Percentiles rank a stretch among this genome's conserved stretches.
phyloP scores from a whole-genome alignment of 139 green algal species.

The Chlorella sp. region DNA sequence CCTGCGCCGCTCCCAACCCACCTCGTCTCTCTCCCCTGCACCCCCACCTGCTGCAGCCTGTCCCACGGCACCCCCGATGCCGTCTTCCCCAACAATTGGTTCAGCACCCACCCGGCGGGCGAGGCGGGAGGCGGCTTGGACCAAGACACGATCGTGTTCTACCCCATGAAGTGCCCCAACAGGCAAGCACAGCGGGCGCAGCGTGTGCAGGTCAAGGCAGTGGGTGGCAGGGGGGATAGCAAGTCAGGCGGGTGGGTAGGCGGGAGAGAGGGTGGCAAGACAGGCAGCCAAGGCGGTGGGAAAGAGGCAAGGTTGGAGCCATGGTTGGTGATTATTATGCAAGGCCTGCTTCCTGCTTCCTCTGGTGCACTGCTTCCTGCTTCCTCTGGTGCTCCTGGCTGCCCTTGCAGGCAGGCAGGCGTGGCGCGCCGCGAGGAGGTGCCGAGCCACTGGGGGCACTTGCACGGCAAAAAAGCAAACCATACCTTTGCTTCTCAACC shows the following conservation, averaged over 20 bases:
- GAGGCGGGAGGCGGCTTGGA: conserved; percentile 60
- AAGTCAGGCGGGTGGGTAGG: too few relatives aligned
- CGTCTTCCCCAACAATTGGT: conserved; percentile 98
- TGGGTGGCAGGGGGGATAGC: too few relatives aligned
- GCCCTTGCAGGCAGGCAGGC: not conserved
- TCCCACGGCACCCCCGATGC: conserved; percentile 92
- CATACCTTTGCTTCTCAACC: too few relatives aligned
- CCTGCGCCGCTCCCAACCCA: not conserved
- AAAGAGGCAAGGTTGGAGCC: too few relatives aligned
- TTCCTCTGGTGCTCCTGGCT: not conserved
- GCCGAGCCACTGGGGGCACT: too few relatives aligned
- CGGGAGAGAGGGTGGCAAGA: too few relatives aligned
- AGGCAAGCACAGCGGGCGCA: conserved; percentile 35
- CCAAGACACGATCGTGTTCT: conserved; percentile 83
- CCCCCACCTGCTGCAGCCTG: conserved; percentile 59
- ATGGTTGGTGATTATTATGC: too few relatives aligned
- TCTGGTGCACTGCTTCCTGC: not conserved
- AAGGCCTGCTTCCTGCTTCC: too few relatives aligned
- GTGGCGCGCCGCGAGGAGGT: too few relatives aligned
- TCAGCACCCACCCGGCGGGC: conserved; percentile 67
- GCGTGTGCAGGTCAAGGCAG: not conserved
- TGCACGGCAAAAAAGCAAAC: too few relatives aligned
- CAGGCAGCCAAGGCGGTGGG: too few relatives aligned
- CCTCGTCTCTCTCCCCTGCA: not conserved
- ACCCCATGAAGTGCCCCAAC: conserved; percentile 95